Evolutionary conservation across 2,329 filamentous ascomycete genomes (phyloP).

Genomic region (Incumbomyces lentus): DNA sequence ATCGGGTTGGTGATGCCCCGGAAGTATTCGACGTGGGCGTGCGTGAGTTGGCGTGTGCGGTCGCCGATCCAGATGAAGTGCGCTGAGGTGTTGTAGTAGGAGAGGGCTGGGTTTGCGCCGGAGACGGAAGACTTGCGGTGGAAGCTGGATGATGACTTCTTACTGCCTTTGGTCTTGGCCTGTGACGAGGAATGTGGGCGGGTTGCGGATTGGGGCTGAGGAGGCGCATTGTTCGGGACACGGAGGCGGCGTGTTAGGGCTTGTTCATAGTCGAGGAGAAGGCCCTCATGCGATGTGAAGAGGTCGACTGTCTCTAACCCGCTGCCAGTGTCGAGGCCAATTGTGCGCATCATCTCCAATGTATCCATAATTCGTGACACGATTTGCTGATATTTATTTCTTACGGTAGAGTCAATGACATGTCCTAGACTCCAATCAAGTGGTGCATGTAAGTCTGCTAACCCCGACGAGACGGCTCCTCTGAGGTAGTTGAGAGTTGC

Average conservation of each 20-base stretch:
- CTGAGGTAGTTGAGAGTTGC: constrained; percentile 91
- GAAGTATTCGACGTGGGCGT: constrained; percentile 95
- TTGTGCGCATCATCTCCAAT: constrained; percentile 84
- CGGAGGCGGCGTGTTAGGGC: constrained; percentile 67
- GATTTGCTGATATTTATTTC: constrained; percentile 75
- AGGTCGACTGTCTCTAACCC: constrained; percentile 87
- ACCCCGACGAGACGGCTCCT: constrained; percentile 69
- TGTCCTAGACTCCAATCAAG: constrained; percentile 93
- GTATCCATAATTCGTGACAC: constrained; percentile 82
- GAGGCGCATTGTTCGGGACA: constrained; percentile 43
- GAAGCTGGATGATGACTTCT: constrained; percentile 3
- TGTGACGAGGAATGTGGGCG: constrained; percentile 20
- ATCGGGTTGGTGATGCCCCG: constrained; percentile 92
- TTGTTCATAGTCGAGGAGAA: constrained; percentile 91
- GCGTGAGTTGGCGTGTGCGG: constrained; percentile 83
- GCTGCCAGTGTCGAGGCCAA: constrained; percentile 76
- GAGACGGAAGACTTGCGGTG: constrained; percentile 21
- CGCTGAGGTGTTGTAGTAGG: constrained; percentile 87
- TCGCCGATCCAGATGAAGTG: constrained; percentile 99
- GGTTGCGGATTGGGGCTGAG: constrained; percentile 17
- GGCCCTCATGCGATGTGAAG: constrained; percentile 89
- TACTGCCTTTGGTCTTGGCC: constrained; percentile 3
- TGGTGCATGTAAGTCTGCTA: constrained; percentile 87
- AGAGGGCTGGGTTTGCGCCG: constrained; percentile 34
- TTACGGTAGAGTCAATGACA: constrained; percentile 71